These are phyloP conservation scores for Lactarius psammicola DNA, from an alignment of 768 basidiomycete species.

Conservation along the genomic window DNA sequence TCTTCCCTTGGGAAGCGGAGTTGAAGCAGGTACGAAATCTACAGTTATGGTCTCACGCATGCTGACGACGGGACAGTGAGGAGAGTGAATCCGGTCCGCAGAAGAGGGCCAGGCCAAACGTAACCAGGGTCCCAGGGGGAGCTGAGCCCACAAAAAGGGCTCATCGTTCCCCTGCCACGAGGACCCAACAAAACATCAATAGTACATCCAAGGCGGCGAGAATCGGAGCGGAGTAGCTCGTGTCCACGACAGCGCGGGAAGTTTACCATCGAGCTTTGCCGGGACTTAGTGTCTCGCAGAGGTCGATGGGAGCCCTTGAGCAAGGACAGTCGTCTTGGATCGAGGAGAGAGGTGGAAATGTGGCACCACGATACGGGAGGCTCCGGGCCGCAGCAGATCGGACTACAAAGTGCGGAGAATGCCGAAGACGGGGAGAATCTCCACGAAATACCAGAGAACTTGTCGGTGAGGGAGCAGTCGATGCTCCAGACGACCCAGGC, in stretches of 20 bases:
- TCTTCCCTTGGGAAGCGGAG: background rate
- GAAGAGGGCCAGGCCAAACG: too few species aligned
- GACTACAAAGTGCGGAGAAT: background rate
- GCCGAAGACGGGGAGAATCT: background rate
- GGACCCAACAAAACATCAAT: background rate
- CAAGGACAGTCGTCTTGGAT: background rate
- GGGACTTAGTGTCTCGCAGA: background rate
- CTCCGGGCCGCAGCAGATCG: background rate
- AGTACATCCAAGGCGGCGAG: background rate
- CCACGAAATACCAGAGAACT: background rate
- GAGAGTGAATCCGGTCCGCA: too few species aligned
- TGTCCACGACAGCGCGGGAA: background rate
- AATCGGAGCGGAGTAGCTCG: background rate
- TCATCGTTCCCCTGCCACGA: background rate
- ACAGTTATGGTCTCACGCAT: too few species aligned
- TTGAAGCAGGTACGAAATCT: too few species aligned
- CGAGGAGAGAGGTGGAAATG: background rate
- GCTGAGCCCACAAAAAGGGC: background rate
- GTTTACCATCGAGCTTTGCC: background rate
- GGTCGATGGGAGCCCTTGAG: background rate
- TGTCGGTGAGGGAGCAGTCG: background rate
- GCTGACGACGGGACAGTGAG: too few species aligned
- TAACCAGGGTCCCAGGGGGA: too few species aligned
- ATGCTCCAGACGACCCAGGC: background rate
- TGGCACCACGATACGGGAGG: too few species aligned